A percentile compares a stretch with the other conserved stretches of the same genome.
Conservation (phyloP, 495 filamentous ascomycete species). For the Xylona heveae region DNA sequence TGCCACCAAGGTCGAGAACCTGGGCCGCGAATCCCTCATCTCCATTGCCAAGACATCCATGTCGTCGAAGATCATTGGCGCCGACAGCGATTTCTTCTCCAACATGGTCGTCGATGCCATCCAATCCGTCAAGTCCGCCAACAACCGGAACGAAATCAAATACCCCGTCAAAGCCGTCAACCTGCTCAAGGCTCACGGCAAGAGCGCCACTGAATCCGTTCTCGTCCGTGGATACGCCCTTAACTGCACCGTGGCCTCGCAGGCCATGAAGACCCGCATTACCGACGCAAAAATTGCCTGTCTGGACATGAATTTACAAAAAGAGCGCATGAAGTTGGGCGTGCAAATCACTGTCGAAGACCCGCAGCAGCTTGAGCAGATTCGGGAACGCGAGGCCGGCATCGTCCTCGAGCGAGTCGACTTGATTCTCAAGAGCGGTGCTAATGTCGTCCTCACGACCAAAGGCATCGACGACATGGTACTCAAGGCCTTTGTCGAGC, state of each 20-base stretch:
- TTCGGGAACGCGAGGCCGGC: conserved; percentile 71
- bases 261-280: conserved; percentile 90
- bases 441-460: conserved; percentile 89
- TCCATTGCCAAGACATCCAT: conserved; percentile 98
- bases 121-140: conserved; percentile 79
- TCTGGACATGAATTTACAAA: conserved; percentile 95
- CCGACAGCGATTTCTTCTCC: conserved; percentile 91
- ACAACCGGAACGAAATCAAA: conserved; percentile 75
- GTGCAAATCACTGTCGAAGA: conserved; percentile 98
- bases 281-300: conserved; percentile 91
- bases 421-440: conserved; percentile 93
- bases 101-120: conserved; percentile 96
- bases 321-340: conserved; percentile 96
- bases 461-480: conserved; percentile 97
- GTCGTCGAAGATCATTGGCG: conserved; percentile 96
- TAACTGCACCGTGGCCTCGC: conserved; percentile 96
- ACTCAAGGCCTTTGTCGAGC: conserved; percentile 87
- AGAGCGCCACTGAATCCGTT: conserved; percentile 71
- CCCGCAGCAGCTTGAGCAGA: conserved; percentile 91
- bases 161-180: conserved; percentile 99
- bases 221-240: conserved; percentile 91
- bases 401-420: conserved; percentile 91
- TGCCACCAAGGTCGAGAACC: conserved; percentile 75
- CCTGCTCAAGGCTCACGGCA: conserved; percentile 92
- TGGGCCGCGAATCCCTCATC: conserved; percentile 73